Evolutionary conservation across 371 early-diverging fungal genomes (phyloP).

Genomic region (Zychaea mexicana): DNA sequence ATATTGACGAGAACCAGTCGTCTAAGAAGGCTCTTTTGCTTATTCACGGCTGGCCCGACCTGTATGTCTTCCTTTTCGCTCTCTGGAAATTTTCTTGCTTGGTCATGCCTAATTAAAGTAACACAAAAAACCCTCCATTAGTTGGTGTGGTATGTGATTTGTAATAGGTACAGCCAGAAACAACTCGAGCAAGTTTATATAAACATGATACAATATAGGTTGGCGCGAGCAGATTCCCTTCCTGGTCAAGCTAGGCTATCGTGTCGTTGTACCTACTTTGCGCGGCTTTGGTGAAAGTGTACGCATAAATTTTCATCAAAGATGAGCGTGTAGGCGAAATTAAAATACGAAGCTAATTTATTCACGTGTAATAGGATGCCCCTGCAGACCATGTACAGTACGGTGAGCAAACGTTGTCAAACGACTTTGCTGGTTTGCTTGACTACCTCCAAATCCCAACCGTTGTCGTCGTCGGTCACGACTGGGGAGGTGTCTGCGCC

Average conservation of each 20-base stretch:
- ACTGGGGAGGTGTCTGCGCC: constrained; percentile 74
- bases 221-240: constrained; percentile 77
- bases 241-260: constrained; percentile 66
- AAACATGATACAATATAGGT: constrained; percentile 32
- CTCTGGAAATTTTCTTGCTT: background rate
- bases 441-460: constrained; percentile 61
- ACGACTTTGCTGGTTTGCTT: constrained; percentile 60
- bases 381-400: constrained; percentile 55
- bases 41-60: constrained; percentile 78
- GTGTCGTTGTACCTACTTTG: constrained; percentile 71
- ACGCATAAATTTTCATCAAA: no score
- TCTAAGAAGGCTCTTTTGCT: constrained; percentile 53
- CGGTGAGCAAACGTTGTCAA: constrained; percentile 54
- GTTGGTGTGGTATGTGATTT: background rate
- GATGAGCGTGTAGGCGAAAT: no score
- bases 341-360: no score
- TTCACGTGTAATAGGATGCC: constrained; percentile 33
- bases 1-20: constrained; percentile 68
- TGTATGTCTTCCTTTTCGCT: constrained; percentile 12
- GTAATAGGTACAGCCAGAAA: background rate
- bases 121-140: background rate
- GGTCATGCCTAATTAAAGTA: background rate
- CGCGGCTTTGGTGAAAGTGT: constrained; percentile 76
- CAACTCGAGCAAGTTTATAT: background rate
- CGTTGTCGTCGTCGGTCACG: constrained; percentile 74